phyloP scores from a whole-genome alignment of 495 filamentous ascomycete genomes.

The Bryoglossum gracile region DNA sequence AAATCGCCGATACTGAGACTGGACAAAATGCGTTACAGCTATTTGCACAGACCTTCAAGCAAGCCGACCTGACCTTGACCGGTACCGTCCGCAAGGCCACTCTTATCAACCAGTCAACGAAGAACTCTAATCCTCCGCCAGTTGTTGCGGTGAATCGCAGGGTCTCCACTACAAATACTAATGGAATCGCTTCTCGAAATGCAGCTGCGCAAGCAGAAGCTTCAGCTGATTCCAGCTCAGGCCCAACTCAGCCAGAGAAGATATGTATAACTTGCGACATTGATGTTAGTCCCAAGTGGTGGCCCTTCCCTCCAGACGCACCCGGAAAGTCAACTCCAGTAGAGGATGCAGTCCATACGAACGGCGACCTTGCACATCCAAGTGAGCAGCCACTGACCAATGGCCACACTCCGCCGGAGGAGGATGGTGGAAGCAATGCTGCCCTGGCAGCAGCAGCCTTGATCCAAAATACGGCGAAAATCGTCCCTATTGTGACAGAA shows the following conservation, averaged over 20 bases:
- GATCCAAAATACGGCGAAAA: conserved; percentile 11
- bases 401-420: conserved; percentile 26
- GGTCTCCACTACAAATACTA: conserved; percentile 16
- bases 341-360: neutral
- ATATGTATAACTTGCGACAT: conserved; percentile 49
- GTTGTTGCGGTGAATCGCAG: conserved; percentile 15
- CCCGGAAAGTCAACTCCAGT: neutral
- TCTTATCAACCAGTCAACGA: conserved; percentile 23
- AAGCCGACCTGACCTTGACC: conserved; percentile 82
- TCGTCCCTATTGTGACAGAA: conserved; percentile 3
- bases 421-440: conserved; percentile 38
- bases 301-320: conserved; percentile 26
- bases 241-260: neutral
- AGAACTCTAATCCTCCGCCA: conserved; percentile 10
- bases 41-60: conserved; percentile 83
- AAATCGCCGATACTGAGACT: conserved; percentile 51
- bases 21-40: conserved; percentile 72
- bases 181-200: conserved; percentile 5
- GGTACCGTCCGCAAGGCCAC: conserved; percentile 83
- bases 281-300: conserved; percentile 57
- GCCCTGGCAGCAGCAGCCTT: conserved; percentile 37
- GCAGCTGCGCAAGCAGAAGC: conserved; percentile 34
- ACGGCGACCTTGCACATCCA: conserved; percentile 28
- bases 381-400: conserved; percentile 37
- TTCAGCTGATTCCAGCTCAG: neutral